These are phyloP conservation scores for Suhomyces maxii DNA, from an alignment of 1,139 yeast species.

Conservation along the genomic window DNA sequence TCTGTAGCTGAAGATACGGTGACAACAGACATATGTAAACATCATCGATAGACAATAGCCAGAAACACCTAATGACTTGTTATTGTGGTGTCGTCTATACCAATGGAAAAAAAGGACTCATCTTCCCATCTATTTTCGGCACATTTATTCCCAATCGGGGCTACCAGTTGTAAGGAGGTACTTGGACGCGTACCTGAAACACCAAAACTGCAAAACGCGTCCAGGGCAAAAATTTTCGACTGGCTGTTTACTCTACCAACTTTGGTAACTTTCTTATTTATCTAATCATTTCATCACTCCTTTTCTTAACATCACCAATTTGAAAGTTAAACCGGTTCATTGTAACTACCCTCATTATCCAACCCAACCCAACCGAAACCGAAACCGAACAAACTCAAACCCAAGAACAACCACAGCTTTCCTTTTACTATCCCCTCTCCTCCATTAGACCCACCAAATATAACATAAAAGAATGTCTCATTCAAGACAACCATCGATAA, in stretches of 20 bases:
- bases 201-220: constrained; percentile 6
- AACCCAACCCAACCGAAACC: not conserved
- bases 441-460: not conserved
- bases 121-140: not conserved
- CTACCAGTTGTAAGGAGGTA: constrained; percentile 10
- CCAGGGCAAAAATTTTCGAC: constrained; percentile 9
- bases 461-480: constrained; percentile 30
- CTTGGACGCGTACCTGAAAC: constrained; percentile 7
- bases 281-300: constrained; percentile 2
- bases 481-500: constrained; percentile 43
- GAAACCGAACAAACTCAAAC: too few relatives aligned
- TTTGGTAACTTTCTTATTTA: constrained; percentile 9
- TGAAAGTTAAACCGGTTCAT: not conserved
- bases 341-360: not conserved
- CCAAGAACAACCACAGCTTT: not conserved
- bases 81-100: not conserved
- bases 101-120: not conserved
- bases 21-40: too few relatives aligned
- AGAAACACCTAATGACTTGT: too few relatives aligned
- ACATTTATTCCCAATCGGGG: constrained; percentile 7
- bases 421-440: not conserved
- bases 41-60: too few relatives aligned
- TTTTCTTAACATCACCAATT: not conserved
- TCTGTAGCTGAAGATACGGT: too few relatives aligned
- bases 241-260: constrained; percentile 9